A percentile compares a stretch with the other conserved stretches of the same genome.
Conservation (phyloP, 1,284 basidiomycete species). For the Malassezia brasiliensis region DNA sequence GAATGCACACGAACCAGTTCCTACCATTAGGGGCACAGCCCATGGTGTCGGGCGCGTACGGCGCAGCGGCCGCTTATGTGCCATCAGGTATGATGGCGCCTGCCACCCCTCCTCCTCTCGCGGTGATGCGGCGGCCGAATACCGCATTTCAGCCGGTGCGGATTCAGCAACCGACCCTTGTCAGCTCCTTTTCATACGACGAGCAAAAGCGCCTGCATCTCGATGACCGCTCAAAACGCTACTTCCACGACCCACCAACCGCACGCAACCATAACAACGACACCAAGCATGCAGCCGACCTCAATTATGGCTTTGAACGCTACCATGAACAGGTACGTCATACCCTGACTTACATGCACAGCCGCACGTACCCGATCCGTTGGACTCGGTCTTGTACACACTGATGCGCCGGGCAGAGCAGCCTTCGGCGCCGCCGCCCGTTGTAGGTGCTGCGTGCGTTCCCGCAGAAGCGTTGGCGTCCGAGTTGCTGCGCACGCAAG, state of each 20-base stretch:
- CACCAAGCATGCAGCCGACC: slow-evolving; percentile 21
- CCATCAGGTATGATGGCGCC: neutral
- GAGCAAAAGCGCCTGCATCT: slow-evolving; percentile 1
- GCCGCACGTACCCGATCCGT: slow-evolving; percentile 21
- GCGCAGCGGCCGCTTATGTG: too few species aligned
- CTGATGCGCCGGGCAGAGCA: slow-evolving; percentile 12
- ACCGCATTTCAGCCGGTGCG: neutral
- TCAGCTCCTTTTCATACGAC: slow-evolving; percentile 17
- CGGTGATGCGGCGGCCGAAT: neutral
- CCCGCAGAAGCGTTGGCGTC: slow-evolving; percentile 16
- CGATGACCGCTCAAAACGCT: slow-evolving; percentile 13
- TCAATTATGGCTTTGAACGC: slow-evolving; percentile 51
- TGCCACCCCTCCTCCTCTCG: neutral
- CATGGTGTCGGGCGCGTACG: too few species aligned
- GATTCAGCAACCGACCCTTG: slow-evolving; percentile 13
- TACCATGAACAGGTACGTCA: slow-evolving; percentile 59
- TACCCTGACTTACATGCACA: slow-evolving; percentile 17
- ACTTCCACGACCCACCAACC: slow-evolving; percentile 14
- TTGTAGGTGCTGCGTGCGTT: neutral
- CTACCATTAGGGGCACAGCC: too few species aligned
- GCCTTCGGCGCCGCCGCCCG: neutral
- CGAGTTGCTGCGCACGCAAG: slow-evolving; percentile 46
- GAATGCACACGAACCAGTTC: too few species aligned
- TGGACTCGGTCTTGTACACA: slow-evolving; percentile 19
- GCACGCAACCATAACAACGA: slow-evolving; percentile 4